Conservation (phyloP, 306 rosid genomes). For the Vigna mungo region DNA sequence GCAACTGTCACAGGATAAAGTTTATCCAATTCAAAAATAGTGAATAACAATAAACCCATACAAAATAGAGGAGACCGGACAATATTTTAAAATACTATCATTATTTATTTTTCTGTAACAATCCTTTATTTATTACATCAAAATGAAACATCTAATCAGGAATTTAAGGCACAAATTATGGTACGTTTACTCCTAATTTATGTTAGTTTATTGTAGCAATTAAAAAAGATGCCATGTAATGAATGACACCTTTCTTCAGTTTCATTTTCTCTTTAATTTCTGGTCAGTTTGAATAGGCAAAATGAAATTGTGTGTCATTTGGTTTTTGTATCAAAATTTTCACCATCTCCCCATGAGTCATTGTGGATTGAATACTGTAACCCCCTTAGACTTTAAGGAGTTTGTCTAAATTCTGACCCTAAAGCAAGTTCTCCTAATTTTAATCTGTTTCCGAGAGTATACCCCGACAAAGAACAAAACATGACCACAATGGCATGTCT, state of each 20-base stretch:
- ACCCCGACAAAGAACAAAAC: conserved; percentile 23
- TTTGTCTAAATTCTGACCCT: conserved; percentile 48
- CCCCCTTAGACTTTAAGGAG: no score
- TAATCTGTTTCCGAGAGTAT: not conserved
- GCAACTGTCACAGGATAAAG: no score
- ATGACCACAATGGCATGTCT: conserved; percentile 53
- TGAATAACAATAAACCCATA: no score
- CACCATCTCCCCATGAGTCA: conserved; percentile 33
- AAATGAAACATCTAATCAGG: not conserved
- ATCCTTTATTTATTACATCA: not conserved
- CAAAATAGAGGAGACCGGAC: no score
- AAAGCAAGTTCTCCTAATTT: conserved; percentile 38
- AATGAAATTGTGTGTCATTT: conserved; percentile 18
- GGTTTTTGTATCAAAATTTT: conserved; percentile 43
- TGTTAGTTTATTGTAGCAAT: conserved; percentile 16
- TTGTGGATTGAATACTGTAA: conserved; percentile 41
- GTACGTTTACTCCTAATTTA: not conserved
- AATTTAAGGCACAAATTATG: conserved; percentile 15
- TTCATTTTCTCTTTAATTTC: not conserved
- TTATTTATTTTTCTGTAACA: not conserved
- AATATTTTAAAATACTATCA: no score
- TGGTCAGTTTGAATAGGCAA: not conserved
- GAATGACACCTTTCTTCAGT: not conserved
- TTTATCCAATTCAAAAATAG: no score
- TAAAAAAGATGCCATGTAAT: not conserved